A percentile compares a stretch with the other conserved stretches of the same genome.
Evolutionary conservation across 2,329 filamentous ascomycete genomes (phyloP).

Genomic region (Scytalidium lignicola): DNA sequence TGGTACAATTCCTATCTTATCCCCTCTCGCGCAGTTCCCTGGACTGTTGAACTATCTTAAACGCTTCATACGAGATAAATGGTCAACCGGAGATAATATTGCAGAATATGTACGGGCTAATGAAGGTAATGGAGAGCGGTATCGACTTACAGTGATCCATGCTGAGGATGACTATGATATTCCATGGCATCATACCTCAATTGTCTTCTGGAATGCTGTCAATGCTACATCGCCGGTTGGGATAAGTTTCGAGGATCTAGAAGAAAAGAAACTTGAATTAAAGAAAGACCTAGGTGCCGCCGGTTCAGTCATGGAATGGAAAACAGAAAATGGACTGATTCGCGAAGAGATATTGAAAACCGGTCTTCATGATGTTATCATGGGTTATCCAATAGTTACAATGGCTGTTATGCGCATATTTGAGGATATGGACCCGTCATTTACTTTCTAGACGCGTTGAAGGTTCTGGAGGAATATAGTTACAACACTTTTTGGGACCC

Average conservation of each 20-base stretch:
- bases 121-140: constrained; percentile 29
- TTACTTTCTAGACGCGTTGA: constrained; percentile 6
- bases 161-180: constrained; percentile 48
- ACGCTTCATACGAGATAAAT: constrained; percentile 43
- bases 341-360: constrained; percentile 49
- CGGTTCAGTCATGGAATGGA: constrained; percentile 45
- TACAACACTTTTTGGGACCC: too few relatives aligned
- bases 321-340: constrained; percentile 41
- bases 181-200: constrained; percentile 43
- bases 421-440: constrained; percentile 15
- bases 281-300: constrained; percentile 40
- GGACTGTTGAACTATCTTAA: constrained; percentile 40
- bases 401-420: constrained; percentile 46
- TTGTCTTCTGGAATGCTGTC: constrained; percentile 50
- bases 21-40: constrained; percentile 44
- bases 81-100: constrained; percentile 45
- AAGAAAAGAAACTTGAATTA: constrained; percentile 34
- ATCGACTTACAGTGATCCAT: constrained; percentile 44
- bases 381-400: constrained; percentile 51
- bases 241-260: constrained; percentile 40
- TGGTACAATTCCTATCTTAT: constrained; percentile 48
- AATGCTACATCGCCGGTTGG: constrained; percentile 37
- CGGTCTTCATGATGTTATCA: constrained; percentile 52
- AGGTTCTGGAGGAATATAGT: too few relatives aligned
- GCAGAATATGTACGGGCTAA: constrained; percentile 36